These are phyloP conservation scores for Chrysopogon serrulatus DNA, from an alignment of 176 grass and related monocot species.

Conservation along the genomic window DNA sequence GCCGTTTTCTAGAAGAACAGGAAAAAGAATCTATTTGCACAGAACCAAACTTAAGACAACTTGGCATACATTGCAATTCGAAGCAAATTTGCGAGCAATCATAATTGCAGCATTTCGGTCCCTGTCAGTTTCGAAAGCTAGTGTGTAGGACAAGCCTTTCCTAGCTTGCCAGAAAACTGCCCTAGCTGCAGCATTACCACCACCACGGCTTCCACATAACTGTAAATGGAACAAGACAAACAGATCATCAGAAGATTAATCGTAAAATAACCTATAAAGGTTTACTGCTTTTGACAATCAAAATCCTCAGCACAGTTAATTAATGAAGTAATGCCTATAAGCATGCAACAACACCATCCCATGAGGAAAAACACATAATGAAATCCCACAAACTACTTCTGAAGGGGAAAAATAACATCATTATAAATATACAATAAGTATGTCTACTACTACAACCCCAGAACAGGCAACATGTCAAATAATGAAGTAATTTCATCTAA, in stretches of 20 bases:
- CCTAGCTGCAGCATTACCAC: slow-evolving; percentile 66
- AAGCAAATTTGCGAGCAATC: slow-evolving; percentile 87
- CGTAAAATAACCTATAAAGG: not conserved
- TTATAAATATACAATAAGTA: not conserved
- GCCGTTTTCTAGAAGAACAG: not conserved
- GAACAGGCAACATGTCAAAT: not conserved
- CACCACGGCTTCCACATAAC: slow-evolving; percentile 86
- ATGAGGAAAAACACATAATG: not conserved
- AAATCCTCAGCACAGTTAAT: not conserved
- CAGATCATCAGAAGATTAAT: slow-evolving; percentile 19
- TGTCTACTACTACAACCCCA: slow-evolving; percentile 1
- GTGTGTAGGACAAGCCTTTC: slow-evolving; percentile 59
- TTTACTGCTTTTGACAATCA: not conserved
- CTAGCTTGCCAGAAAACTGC: slow-evolving; percentile 86
- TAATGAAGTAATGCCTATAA: not conserved
- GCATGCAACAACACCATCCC: not conserved
- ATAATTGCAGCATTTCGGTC: slow-evolving; percentile 86
- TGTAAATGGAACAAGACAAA: slow-evolving; percentile 36
- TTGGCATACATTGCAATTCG: slow-evolving; percentile 58
- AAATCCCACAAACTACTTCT: not conserved
- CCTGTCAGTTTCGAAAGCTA: slow-evolving; percentile 90
- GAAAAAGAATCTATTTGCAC: not conserved
- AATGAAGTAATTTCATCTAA: not conserved
- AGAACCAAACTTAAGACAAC: not conserved
- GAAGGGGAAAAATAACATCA: not conserved